Evolutionary conservation across 768 basidiomycete genomes (phyloP).

Genomic region (Suillus plorans): DNA sequence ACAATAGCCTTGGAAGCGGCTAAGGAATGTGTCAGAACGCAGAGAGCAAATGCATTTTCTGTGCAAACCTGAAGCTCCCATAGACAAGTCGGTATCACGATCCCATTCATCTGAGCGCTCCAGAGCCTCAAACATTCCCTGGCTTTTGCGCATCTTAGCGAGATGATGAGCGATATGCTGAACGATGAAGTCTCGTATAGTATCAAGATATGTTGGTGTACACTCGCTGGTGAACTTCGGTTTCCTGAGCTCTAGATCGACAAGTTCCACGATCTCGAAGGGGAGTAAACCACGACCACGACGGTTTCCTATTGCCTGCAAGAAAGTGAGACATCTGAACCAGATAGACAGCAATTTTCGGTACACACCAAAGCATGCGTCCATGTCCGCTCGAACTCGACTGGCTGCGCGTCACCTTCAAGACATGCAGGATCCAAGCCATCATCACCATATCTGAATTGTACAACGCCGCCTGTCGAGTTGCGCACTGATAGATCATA

Average conservation of each 20-base stretch:
- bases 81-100: constrained; percentile 68
- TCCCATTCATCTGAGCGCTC: constrained; percentile 77
- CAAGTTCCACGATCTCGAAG: constrained; percentile 78
- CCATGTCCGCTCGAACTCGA: constrained; percentile 88
- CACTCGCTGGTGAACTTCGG: constrained; percentile 68
- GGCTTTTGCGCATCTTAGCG: constrained; percentile 62
- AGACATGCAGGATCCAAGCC: constrained; percentile 95
- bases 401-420: constrained; percentile 92
- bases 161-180: constrained; percentile 65
- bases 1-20: constrained; percentile 71
- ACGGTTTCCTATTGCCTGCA: constrained; percentile 63
- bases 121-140: constrained; percentile 83
- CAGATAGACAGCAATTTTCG: neutral
- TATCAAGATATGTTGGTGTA: constrained; percentile 65
- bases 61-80: constrained; percentile 69
- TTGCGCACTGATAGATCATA: constrained; percentile 97
- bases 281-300: constrained; percentile 71
- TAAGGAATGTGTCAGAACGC: constrained; percentile 25
- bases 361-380: constrained; percentile 70
- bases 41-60: neutral
- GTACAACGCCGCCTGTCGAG: constrained; percentile 91
- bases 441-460: constrained; percentile 97
- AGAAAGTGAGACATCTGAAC: constrained; percentile 10
- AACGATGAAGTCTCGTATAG: constrained; percentile 69
- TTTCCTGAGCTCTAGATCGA: constrained; percentile 59